A percentile compares a stretch with the other conserved stretches of the same genome.
These are phyloP conservation scores for Hypoxylon sp. DNA, from an alignment of 2,329 filamentous ascomycete species.

Conservation along the genomic window DNA sequence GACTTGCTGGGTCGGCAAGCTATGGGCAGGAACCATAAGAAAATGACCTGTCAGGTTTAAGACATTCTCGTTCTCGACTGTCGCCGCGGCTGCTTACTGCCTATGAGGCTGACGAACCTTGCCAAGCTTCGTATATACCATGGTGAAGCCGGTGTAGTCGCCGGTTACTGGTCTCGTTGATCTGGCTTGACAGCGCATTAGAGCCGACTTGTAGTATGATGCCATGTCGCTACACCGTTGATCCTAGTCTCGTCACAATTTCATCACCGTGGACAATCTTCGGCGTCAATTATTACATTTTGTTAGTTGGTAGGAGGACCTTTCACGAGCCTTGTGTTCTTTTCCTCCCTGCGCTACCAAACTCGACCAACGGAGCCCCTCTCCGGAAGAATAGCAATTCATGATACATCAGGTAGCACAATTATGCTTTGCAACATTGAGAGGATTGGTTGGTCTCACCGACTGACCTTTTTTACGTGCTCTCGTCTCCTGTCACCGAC, in stretches of 20 bases:
- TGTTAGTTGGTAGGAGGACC: constrained; percentile 10
- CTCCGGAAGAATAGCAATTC: constrained; percentile 38
- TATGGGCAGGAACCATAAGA: constrained; percentile 31
- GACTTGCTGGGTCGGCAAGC: constrained; percentile 41
- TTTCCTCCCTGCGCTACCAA: constrained; percentile 23
- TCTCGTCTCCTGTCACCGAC: constrained; percentile 40
- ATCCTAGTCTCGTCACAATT: constrained; percentile 36
- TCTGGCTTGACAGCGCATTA: constrained; percentile 32
- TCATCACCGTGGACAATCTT: constrained; percentile 25
- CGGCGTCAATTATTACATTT: constrained; percentile 29
- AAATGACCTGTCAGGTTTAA: constrained; percentile 45
- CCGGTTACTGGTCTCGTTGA: constrained; percentile 34
- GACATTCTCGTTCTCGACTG: constrained; percentile 21
- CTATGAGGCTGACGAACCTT: constrained; percentile 46
- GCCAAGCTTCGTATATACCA: constrained; percentile 36
- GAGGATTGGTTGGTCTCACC: constrained; percentile 50
- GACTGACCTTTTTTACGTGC: constrained; percentile 44
- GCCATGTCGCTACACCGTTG: constrained; percentile 31
- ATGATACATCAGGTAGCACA: constrained; percentile 48
- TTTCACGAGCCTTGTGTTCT: constrained; percentile 10
- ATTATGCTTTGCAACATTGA: constrained; percentile 37
- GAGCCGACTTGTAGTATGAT: constrained; percentile 22
- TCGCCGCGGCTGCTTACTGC: constrained; percentile 24
- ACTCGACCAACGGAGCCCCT: constrained; percentile 28
- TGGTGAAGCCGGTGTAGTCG: constrained; percentile 34